Base-by-base conservation (phyloP, 495 filamentous ascomycete species). In the Penicillium waksmanii region DNA sequence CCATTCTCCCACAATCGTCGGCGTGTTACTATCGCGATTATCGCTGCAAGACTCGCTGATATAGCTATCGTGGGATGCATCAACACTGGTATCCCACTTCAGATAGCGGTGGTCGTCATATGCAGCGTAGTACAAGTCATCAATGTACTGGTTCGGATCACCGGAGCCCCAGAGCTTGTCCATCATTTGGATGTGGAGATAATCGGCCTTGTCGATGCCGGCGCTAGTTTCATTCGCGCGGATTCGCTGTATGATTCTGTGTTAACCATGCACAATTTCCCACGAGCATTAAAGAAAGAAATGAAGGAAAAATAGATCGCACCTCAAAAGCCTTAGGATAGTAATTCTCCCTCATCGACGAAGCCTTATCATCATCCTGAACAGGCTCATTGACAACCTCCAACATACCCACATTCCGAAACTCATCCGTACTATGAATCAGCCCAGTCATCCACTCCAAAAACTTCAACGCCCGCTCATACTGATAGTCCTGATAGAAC, bases 351-450 rank as follows among this genome's bases (percentile, higher is more conserved):
- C 72, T 60, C 68, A 84, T 67, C 5, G 70, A 66, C 15, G 64
- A 43, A 3, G 65, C 64, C 34, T 73, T 55, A 53, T 60, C 68
- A 47, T 53, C 60, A 35, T 73, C 60, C 55, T 77, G 73, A 3
- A 79, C 60, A 3, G 86, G 86, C 73, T 88, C 85, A 69, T 88
- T 88, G 38, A 88, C 70, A 21, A 87, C 67, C 56, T 85, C 77
- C 11, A 88, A 58, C 72, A 83, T 84, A 27, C 86, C 85, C 49
- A 87, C 84, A n/a, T 76, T 84, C 35, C 74, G 61, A 63, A 81
- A 83, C 35, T 78, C 78, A 42, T 63, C 49, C 61, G 81, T 82
- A 4, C 69, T 74, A 61, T 87, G 85, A 56, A 84, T 78, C n/a
- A 70, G 72, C 18, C 77, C 75, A 5, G 82, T 77, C 67, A 88